Conservation (phyloP, 2,329 filamentous ascomycete genomes). For the Xylariaceae sp. region DNA sequence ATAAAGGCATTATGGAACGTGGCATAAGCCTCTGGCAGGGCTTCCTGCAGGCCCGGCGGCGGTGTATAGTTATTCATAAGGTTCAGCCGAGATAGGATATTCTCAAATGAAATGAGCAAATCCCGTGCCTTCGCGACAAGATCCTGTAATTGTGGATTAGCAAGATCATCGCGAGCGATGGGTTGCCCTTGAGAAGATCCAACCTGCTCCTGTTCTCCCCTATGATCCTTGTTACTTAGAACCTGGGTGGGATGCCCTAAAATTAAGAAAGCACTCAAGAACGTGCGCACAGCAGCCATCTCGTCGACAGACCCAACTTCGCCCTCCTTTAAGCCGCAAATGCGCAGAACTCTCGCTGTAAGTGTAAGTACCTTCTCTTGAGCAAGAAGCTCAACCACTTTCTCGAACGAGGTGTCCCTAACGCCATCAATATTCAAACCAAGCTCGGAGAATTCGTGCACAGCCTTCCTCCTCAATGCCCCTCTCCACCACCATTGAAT, state of each 20-base stretch:
- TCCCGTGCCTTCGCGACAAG: constrained; percentile 78
- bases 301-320: constrained; percentile 65
- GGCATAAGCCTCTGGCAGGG: constrained; percentile 70
- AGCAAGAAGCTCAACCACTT: constrained; percentile 69
- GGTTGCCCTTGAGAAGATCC: constrained; percentile 46
- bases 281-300: constrained; percentile 73
- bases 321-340: constrained; percentile 71
- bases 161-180: constrained; percentile 55
- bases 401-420: constrained; percentile 70
- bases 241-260: constrained; percentile 78
- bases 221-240: constrained; percentile 72
- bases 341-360: constrained; percentile 68
- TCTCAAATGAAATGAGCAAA: constrained; percentile 77
- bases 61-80: constrained; percentile 68
- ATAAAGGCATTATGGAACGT: constrained; percentile 79
- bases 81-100: constrained; percentile 67
- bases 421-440: constrained; percentile 73
- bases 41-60: constrained; percentile 62
- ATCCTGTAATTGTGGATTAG: constrained; percentile 67
- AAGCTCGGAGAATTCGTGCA: constrained; percentile 67
- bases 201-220: constrained; percentile 60
- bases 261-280: constrained; percentile 79
- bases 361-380: constrained; percentile 66
- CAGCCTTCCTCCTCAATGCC: constrained; percentile 57
- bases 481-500: constrained; percentile 75